Conservation (phyloP, 2,329 filamentous ascomycete species). For the Colletotrichum lentis region DNA sequence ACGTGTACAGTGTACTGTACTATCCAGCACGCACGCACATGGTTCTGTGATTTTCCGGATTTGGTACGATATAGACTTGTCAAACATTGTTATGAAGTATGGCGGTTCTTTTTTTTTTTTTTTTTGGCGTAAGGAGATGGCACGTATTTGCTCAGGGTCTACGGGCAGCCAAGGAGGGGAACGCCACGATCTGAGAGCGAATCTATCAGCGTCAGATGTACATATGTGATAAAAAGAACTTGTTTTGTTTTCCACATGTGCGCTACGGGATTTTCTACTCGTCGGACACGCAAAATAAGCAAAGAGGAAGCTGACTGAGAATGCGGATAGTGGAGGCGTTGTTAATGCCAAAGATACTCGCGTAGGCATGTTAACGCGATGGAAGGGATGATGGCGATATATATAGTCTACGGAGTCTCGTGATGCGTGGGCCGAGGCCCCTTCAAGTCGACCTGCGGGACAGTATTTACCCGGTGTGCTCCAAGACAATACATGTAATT, state of each 20-base stretch:
- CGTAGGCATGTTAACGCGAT: too few relatives aligned
- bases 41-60: conserved; percentile 3
- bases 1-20: too few relatives aligned
- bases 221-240: conserved; percentile 22
- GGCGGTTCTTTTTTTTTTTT: neutral
- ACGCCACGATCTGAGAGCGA: neutral
- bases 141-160: neutral
- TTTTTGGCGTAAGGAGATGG: neutral
- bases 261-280: too few relatives aligned
- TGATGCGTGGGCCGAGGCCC: too few relatives aligned
- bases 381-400: neutral
- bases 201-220: neutral
- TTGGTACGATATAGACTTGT: conserved; percentile 31
- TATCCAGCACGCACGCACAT: neutral
- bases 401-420: neutral
- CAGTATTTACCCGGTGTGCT: neutral
- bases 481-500: neutral
- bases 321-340: too few relatives aligned
- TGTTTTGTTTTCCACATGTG: neutral
- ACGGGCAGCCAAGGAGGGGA: neutral
- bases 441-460: neutral
- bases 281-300: too few relatives aligned
- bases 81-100: neutral
- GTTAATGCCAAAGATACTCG: too few relatives aligned
- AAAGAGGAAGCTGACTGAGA: too few relatives aligned